Evolutionary conservation across 768 basidiomycete species (phyloP), one percentile per base, ranked within the genome.

Genomic region (Lepiota brunneoincarnata): DNA sequence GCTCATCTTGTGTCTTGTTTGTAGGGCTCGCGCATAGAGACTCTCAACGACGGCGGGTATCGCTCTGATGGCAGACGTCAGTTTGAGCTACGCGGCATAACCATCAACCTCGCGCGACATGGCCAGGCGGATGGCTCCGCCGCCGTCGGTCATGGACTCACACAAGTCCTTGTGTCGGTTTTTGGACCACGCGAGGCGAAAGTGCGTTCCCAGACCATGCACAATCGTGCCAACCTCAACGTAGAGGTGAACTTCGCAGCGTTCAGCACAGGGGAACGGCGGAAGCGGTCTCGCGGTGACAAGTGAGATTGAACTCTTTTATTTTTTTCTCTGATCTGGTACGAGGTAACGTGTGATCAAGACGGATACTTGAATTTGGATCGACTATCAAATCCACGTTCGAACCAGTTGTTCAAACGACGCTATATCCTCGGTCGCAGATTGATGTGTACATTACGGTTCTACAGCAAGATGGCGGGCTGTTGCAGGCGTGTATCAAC

Each of bases 381-480:
- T 78, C 91, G 2, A 83, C 87, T 20, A 86, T 98, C 58, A 91
- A 92, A 72, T 86, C 91, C 26, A 98, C 97, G 0, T 98, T 99
- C 66, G 96, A 98, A 65, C 93, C 95, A 38, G 93, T 96, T 51
- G 82, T 99, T 20, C 90, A 93, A 66, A 89, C 90, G 6, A 80
- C 79, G 56, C 80, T 99, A 43, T 98, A 97, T 71, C 96, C 96
- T 18, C 86, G 97, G 45, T 91, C 91, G 31, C 87, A 94, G 67
- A 97, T 99, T 67, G 92, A 96, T 71, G 86, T 99, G 56, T 91
- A 86, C 69, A 78, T 99, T 6, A 93, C 96, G 68, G 86, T 99
- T 24, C 73, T 97, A 36, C 91, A 97, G 61, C 90, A 94, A 65
- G 97, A 99, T 63, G 97, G 97, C 37, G 91, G 91, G 0, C 75